Conservation (phyloP, 768 basidiomycete species). For the Leucosporidium creatinivorum region DNA sequence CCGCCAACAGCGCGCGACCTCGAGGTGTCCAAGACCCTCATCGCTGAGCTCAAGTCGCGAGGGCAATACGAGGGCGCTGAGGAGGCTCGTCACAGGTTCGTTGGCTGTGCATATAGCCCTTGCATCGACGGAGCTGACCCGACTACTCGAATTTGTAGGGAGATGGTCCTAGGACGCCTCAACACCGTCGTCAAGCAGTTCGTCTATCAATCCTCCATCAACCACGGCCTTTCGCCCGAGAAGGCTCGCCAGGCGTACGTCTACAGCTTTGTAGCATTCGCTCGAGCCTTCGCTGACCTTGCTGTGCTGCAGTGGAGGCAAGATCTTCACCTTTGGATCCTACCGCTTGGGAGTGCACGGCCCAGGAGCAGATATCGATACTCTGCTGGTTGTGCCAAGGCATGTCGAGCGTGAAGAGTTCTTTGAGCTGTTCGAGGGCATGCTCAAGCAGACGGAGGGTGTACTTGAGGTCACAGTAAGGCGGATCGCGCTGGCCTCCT, state of each 20-base stretch:
- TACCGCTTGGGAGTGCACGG: conserved; percentile 97
- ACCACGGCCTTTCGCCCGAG: conserved; percentile 74
- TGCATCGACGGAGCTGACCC: not conserved
- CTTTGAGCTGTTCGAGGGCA: conserved; percentile 79
- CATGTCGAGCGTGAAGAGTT: conserved; percentile 94
- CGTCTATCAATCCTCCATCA: conserved; percentile 70
- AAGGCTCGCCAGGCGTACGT: conserved; percentile 65
- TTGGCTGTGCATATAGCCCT: not conserved
- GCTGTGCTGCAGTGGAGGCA: conserved; percentile 55
- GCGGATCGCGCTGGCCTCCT: conserved; percentile 29
- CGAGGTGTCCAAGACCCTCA: conserved; percentile 71
- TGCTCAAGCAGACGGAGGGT: conserved; percentile 76
- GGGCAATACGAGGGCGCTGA: conserved; percentile 84
- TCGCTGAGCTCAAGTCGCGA: conserved; percentile 81
- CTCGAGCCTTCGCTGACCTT: not conserved
- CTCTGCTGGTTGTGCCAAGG: conserved; percentile 93
- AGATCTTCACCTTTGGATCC: conserved; percentile 98
- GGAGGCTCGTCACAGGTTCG: conserved; percentile 80
- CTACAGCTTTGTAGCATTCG: no score
- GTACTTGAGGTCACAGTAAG: conserved; percentile 82
- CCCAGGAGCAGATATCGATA: conserved; percentile 94
- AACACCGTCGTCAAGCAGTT: conserved; percentile 86
- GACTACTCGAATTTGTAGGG: conserved; percentile 50
- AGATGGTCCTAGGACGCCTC: conserved; percentile 83
- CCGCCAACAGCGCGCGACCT: conserved; percentile 40